phyloP scores from a whole-genome alignment of 352 stramenopile species.

The Globisporangium paroecandrum region DNA sequence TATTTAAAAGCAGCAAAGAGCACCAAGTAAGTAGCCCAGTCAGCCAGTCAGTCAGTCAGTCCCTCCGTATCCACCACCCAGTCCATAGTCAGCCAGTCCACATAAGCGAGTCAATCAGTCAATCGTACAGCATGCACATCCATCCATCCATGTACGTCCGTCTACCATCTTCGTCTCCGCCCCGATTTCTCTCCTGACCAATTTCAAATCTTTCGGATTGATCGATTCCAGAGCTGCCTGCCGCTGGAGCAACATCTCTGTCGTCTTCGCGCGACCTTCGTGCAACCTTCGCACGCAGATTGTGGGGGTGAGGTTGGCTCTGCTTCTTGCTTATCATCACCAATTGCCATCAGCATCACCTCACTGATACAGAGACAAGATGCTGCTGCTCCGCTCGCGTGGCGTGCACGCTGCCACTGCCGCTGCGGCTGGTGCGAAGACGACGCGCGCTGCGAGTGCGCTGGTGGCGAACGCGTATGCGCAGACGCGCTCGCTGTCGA shows the following conservation, averaged over 20 bases:
- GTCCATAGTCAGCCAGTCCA: background rate
- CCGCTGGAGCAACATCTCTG: background rate
- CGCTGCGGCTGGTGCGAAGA: background rate
- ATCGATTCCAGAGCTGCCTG: background rate
- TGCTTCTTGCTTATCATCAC: background rate
- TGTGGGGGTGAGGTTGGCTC: background rate
- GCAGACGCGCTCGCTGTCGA: constrained; percentile 44
- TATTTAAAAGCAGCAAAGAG: constrained; percentile 18
- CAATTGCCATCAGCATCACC: constrained; percentile 7
- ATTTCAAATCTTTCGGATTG: background rate
- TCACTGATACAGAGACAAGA: background rate
- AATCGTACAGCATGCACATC: background rate
- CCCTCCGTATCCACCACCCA: background rate
- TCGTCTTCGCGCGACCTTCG: background rate
- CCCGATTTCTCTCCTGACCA: background rate
- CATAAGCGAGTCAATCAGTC: background rate
- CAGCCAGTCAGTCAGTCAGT: background rate
- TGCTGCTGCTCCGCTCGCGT: constrained; percentile 2
- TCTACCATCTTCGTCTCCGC: background rate
- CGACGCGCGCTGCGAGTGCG: background rate
- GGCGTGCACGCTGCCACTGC: background rate
- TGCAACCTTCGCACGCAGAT: background rate
- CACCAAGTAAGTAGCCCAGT: background rate
- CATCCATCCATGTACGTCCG: background rate
- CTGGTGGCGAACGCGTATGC: background rate